phyloP scores from a whole-genome alignment of 1,139 yeast species.

The Candida dubliniensis region DNA sequence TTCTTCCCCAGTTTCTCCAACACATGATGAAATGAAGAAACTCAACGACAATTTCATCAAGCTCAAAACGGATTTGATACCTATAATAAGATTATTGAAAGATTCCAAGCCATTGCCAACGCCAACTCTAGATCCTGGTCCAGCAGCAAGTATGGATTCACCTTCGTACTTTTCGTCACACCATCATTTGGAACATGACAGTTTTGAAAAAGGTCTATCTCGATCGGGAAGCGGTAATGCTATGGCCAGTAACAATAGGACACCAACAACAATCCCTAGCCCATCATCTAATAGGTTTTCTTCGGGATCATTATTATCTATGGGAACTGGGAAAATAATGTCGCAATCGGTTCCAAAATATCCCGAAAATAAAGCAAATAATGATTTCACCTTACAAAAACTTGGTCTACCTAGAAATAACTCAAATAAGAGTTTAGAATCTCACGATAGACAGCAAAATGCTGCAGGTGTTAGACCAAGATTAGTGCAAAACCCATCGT shows the following conservation, averaged over 20 bases:
- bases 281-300: slow-evolving; percentile 45
- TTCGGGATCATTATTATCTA: slow-evolving; percentile 39
- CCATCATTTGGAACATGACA: slow-evolving; percentile 13
- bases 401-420: slow-evolving; percentile 11
- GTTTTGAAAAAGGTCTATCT: slow-evolving; percentile 7
- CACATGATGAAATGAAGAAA: slow-evolving; percentile 34
- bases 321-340: slow-evolving; percentile 45
- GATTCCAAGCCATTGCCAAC: slow-evolving; percentile 60
- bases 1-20: slow-evolving; percentile 24
- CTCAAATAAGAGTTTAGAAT: slow-evolving; percentile 10
- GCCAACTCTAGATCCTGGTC: slow-evolving; percentile 48
- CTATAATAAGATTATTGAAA: slow-evolving; percentile 50
- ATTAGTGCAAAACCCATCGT: slow-evolving; percentile 25
- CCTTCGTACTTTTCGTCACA: slow-evolving; percentile 34
- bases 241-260: slow-evolving; percentile 2
- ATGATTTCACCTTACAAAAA: slow-evolving; percentile 17
- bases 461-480: slow-evolving; percentile 26
- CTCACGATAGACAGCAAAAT: slow-evolving; percentile 1
- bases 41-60: slow-evolving; percentile 51
- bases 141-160: slow-evolving; percentile 29
- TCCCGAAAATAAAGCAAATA: slow-evolving; percentile 8
- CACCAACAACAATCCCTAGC: slow-evolving; percentile 25
- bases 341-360: slow-evolving; percentile 29
- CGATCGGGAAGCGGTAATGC: slow-evolving; percentile 8
- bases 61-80: slow-evolving; percentile 53